Evolutionary conservation across 2,329 filamentous ascomycete species (phyloP).

Genomic region (Tolypocladium tundrense): DNA sequence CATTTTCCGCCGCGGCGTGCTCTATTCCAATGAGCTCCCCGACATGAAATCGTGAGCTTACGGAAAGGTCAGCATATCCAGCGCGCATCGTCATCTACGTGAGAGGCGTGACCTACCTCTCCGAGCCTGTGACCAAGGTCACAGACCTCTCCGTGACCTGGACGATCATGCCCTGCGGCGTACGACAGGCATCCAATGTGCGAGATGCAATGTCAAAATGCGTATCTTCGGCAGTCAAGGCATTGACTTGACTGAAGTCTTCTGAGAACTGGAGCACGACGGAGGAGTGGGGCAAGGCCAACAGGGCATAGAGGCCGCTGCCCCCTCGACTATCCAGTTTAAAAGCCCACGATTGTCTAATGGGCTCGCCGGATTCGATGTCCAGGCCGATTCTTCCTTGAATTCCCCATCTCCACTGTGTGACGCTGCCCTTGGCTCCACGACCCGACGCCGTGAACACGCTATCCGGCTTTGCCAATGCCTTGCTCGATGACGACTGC

Average conservation of each 20-base stretch:
- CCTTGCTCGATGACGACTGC: constrained; percentile 6
- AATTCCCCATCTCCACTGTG: constrained; percentile 59
- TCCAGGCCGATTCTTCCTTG: constrained; percentile 56
- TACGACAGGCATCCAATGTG: constrained; percentile 37
- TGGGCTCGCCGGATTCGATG: constrained; percentile 36
- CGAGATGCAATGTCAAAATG: constrained; percentile 41
- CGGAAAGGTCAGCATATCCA: constrained; percentile 6
- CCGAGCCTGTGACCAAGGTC: constrained; percentile 24
- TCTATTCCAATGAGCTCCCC: constrained; percentile 19
- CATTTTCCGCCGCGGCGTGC: constrained; percentile 27
- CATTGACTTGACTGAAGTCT: constrained; percentile 34
- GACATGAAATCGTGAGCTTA: constrained; percentile 19
- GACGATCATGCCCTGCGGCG: constrained; percentile 27
- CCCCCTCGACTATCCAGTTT: constrained; percentile 11
- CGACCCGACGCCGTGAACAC: constrained; percentile 60
- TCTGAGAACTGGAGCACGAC: constrained; percentile 36
- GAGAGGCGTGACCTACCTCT: constrained; percentile 22
- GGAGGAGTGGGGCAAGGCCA: constrained; percentile 40
- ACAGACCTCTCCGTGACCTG: constrained; percentile 44
- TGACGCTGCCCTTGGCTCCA: constrained; percentile 50
- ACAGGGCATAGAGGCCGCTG: constrained; percentile 24
- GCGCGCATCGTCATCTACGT: background rate
- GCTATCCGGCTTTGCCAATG: constrained; percentile 29
- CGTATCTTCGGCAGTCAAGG: constrained; percentile 28
- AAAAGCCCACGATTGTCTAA: constrained; percentile 45